A percentile compares a stretch with the other conserved stretches of the same genome.
These are phyloP conservation scores for Hericium rajendrae DNA, from an alignment of 768 basidiomycete species.

Conservation along the genomic window DNA sequence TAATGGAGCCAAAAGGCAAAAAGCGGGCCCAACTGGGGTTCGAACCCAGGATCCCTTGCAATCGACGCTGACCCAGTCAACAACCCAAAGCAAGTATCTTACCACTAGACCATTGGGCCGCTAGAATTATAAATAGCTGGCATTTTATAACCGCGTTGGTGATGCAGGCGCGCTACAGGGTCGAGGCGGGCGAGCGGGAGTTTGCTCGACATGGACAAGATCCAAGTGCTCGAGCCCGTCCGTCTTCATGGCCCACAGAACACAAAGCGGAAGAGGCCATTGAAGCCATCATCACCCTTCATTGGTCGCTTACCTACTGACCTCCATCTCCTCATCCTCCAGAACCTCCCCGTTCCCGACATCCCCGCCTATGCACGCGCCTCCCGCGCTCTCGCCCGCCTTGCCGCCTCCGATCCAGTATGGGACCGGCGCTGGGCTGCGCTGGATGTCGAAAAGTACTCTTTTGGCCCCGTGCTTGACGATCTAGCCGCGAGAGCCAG, in stretches of 20 bases:
- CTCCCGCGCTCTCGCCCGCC: constrained; percentile 50
- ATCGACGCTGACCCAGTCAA: background rate
- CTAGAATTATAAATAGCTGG: background rate
- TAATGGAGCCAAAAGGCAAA: background rate
- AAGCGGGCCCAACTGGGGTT: constrained; percentile 30
- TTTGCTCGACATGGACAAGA: constrained; percentile 59
- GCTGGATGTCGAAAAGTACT: constrained; percentile 40
- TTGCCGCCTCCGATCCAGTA: constrained; percentile 61
- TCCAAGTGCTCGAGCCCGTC: constrained; percentile 71
- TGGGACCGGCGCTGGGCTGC: constrained; percentile 72
- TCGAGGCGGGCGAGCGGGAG: too few species aligned
- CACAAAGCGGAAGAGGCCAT: constrained; percentile 9
- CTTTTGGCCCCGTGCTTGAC: constrained; percentile 42
- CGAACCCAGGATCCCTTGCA: constrained; percentile 1
- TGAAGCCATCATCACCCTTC: constrained; percentile 19
- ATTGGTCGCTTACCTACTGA: constrained; percentile 77
- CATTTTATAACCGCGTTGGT: too few species aligned
- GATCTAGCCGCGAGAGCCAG: constrained; percentile 44
- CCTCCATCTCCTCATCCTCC: constrained; percentile 65
- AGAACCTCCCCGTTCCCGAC: constrained; percentile 71
- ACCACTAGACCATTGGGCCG: constrained; percentile 37
- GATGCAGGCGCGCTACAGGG: too few species aligned
- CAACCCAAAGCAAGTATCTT: constrained; percentile 43
- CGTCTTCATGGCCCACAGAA: constrained; percentile 23
- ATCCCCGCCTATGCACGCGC: constrained; percentile 64